These are phyloP conservation scores for Colletotrichum sansevieriae DNA, from an alignment of 2,329 filamentous ascomycete species.

Conservation along the genomic window DNA sequence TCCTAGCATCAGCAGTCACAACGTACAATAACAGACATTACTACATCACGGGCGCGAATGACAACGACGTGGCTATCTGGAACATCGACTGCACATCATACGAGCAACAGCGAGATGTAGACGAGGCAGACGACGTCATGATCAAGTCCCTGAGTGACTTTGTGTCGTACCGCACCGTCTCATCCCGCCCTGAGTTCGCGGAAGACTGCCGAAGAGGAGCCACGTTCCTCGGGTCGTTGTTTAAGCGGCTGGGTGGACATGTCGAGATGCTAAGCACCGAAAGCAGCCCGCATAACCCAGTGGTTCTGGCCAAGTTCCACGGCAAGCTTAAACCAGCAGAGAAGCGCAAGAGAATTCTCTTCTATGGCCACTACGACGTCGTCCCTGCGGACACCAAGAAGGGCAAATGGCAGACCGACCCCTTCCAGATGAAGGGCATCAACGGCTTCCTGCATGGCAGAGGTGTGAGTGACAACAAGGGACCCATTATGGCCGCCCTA, in stretches of 20 bases:
- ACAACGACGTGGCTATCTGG: slow-evolving; percentile 91
- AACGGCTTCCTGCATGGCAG: slow-evolving; percentile 96
- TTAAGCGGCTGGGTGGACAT: slow-evolving; percentile 90
- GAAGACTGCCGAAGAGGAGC: slow-evolving; percentile 95
- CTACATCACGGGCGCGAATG: slow-evolving; percentile 95
- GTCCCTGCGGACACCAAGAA: slow-evolving; percentile 88
- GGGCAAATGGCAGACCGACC: slow-evolving; percentile 87
- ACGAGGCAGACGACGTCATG: slow-evolving; percentile 66
- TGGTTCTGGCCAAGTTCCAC: slow-evolving; percentile 91
- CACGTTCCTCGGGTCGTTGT: slow-evolving; percentile 88
- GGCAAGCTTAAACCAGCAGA: slow-evolving; percentile 76
- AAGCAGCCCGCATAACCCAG: slow-evolving; percentile 81
- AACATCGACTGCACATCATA: slow-evolving; percentile 63
- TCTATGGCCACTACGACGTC: slow-evolving; percentile 98
- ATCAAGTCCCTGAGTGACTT: slow-evolving; percentile 85
- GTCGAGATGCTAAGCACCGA: slow-evolving; percentile 91
- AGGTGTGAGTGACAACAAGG: slow-evolving; percentile 98
- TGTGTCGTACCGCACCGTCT: slow-evolving; percentile 92
- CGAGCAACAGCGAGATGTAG: slow-evolving; percentile 46
- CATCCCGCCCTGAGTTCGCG: slow-evolving; percentile 85
- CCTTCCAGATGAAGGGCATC: slow-evolving; percentile 88
- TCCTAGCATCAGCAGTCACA: slow-evolving; percentile 85
- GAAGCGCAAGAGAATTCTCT: slow-evolving; percentile 86
- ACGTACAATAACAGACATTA: slow-evolving; percentile 79
- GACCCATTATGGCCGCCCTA: slow-evolving; percentile 91